Conservation (phyloP, 116 monocot species). For the Posidonia oceanica region DNA sequence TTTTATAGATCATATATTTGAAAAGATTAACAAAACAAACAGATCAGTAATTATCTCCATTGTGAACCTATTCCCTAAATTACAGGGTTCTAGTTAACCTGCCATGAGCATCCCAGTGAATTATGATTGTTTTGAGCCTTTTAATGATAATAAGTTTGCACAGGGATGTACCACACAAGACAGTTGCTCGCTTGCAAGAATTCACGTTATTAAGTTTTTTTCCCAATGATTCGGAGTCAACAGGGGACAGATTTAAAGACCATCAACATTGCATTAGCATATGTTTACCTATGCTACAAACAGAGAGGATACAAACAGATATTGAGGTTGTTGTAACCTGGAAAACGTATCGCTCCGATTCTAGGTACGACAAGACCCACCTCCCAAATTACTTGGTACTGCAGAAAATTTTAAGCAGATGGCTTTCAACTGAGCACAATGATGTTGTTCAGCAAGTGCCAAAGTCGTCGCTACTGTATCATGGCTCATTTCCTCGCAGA, state of each 20-base stretch:
- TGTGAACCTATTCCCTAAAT: no score
- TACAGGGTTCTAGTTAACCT: no score
- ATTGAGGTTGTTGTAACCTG: conserved; percentile 9
- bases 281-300: neutral
- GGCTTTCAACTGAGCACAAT: conserved; percentile 38
- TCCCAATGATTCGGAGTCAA: neutral
- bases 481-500: conserved; percentile 34
- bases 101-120: no score
- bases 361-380: conserved; percentile 18
- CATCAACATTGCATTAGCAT: neutral
- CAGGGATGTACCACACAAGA: no score
- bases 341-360: conserved; percentile 12
- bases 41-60: no score
- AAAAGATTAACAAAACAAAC: no score
- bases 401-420: conserved; percentile 42
- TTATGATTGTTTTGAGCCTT: no score
- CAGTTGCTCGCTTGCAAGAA: neutral
- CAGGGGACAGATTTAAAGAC: neutral
- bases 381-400: conserved; percentile 41
- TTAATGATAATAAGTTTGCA: no score
- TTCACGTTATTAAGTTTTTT: neutral
- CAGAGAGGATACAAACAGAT: neutral
- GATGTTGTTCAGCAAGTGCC: conserved; percentile 50
- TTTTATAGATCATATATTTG: no score
- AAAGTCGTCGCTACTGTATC: conserved; percentile 52